phyloP scores from a whole-genome alignment of 108 stramenopile genomes.

The Cyclotella baltica region DNA sequence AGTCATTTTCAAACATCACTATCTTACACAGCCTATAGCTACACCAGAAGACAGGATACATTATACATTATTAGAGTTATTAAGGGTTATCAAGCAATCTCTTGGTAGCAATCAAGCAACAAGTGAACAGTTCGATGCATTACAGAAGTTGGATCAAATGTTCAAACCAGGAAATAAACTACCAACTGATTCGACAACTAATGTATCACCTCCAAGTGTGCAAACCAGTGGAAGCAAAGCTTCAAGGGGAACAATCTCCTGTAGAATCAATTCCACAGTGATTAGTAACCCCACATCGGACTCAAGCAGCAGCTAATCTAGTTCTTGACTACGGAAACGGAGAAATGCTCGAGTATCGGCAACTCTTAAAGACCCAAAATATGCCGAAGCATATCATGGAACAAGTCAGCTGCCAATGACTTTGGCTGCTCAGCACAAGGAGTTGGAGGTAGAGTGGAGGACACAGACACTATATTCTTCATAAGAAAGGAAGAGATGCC shows the following conservation, averaged over 20 bases:
- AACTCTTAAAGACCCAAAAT: too few species aligned
- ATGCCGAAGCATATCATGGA: too few species aligned
- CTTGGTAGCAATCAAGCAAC: too few species aligned
- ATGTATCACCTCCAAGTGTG: not conserved
- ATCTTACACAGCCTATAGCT: not conserved
- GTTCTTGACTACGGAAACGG: not conserved
- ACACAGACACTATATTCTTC: constrained; percentile 7
- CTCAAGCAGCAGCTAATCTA: not conserved
- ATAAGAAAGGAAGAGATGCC: not conserved
- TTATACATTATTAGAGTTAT: too few species aligned
- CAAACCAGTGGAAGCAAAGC: too few species aligned
- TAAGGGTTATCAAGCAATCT: not conserved
- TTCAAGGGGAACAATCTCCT: too few species aligned
- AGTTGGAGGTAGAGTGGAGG: not conserved
- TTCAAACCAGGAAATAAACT: not conserved
- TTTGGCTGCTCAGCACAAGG: too few species aligned
- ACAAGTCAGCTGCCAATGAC: too few species aligned
- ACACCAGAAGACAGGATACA: not conserved
- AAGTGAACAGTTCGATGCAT: not conserved
- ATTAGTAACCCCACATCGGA: not conserved
- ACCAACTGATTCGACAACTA: not conserved
- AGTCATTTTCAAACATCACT: not conserved
- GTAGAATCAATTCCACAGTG: too few species aligned
- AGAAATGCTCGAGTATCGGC: not conserved
- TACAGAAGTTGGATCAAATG: not conserved